Evolutionary conservation across 2,329 filamentous ascomycete genomes (phyloP), one percentile per base, ranked within the genome.

Genomic region (Penicillium polonicum): DNA sequence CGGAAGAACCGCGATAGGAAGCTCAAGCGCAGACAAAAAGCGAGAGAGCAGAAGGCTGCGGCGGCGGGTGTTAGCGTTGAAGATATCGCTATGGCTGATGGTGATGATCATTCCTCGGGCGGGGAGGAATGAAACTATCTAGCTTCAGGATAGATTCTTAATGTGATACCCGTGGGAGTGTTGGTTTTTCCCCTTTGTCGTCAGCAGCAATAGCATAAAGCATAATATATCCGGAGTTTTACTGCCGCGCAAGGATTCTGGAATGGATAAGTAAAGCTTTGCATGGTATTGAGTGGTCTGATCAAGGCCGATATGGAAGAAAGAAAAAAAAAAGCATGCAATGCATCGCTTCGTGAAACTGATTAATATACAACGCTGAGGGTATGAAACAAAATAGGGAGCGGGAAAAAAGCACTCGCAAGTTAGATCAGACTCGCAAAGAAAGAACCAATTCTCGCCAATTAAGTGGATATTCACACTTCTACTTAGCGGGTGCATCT

Each of bases 1-100:
- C 70, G 73, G 39, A 76, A 74, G 59, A 76, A 76, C 55, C 69
- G 74, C 9, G 73, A 76, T 57, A 68, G 67, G 45, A 76, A 76
- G 58, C 59, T 75, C 23, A 76, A 74, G 61, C 68, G 72, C 41
- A 65, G 73, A 38, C 72, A 75, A 51, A 76, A 73, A 52, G 72
- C 72, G 5, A 69, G 73, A 10, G 72, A 75, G 49, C 58, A 63
- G 56, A 75, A 76, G 54, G 72, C 72, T 35, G 64, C 70, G 0
- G 64, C 69, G 6, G 68, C 66, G 13, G 64, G 55, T 43, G 29
- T 57, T 13, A 53, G 49, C 2, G 55, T 60, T 42, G 62, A 50
- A 29, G 64, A 63, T 58, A 35, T 55, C n/a, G 25, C 50, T 6
- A 64, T 67, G 56, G 53, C 44, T 2, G 63, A 62, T 38, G 58